These are phyloP conservation scores for Talaromyces sp. DNA, from an alignment of 2,329 filamentous ascomycete species.

Conservation along the genomic window DNA sequence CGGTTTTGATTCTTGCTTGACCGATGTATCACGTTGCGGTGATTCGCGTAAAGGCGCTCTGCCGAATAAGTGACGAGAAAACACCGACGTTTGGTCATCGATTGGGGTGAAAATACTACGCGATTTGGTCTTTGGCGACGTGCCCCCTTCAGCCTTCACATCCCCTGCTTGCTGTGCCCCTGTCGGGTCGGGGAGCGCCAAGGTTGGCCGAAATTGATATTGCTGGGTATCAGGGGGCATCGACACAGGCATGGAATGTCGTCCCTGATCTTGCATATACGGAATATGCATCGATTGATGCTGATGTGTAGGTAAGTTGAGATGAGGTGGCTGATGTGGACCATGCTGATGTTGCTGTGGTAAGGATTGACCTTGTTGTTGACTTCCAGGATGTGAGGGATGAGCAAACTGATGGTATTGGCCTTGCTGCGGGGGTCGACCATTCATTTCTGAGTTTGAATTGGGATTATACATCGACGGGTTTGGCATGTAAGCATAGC, in stretches of 20 bases:
- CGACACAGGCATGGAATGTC: constrained; percentile 66
- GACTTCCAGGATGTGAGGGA: constrained; percentile 33
- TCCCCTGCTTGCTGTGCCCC: constrained; percentile 48
- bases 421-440: constrained; percentile 39
- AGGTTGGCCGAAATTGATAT: constrained; percentile 42
- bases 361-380: constrained; percentile 34
- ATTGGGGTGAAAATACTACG: constrained; percentile 97
- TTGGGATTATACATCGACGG: constrained; percentile 77
- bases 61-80: constrained; percentile 75
- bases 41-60: constrained; percentile 48
- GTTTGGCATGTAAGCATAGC: constrained; percentile 79
- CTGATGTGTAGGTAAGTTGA: constrained; percentile 35
- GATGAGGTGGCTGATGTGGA: constrained; percentile 26
- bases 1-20: constrained; percentile 31
- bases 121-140: constrained; percentile 64
- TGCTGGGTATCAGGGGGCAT: constrained; percentile 52
- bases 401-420: constrained; percentile 38
- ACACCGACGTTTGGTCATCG: constrained; percentile 81
- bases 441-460: constrained; percentile 44
- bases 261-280: constrained; percentile 67
- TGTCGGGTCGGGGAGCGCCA: constrained; percentile 53
- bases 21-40: constrained; percentile 39
- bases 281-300: constrained; percentile 53
- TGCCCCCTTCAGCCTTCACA: constrained; percentile 38
- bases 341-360: constrained; percentile 34